Conservation (phyloP, 202 grass and related monocot species). For the Bolboschoenoplectus hybrid region DNA sequence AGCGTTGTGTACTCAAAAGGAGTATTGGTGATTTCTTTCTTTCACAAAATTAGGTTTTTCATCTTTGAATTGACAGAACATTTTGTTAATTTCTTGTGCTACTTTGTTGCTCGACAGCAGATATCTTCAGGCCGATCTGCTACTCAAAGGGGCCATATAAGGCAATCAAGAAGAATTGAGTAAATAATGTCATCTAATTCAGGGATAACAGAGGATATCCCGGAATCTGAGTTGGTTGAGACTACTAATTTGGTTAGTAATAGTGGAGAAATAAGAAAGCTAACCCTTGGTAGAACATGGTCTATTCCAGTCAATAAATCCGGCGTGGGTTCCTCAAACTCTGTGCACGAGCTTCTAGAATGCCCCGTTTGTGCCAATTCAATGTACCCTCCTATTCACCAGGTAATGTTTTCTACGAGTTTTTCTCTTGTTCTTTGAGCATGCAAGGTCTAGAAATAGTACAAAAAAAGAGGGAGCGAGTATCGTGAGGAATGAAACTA, state of each 20-base stretch:
- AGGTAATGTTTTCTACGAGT: conserved; percentile 49
- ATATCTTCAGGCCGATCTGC: background rate
- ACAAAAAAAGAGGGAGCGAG: background rate
- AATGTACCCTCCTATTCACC: conserved; percentile 93
- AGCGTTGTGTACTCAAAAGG: background rate
- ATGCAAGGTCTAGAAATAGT: background rate
- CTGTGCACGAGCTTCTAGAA: conserved; percentile 43
- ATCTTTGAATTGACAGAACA: conserved; percentile 4
- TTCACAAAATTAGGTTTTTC: conserved; percentile 9
- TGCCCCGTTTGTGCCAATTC: conserved; percentile 62
- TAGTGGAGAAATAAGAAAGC: conserved; percentile 40
- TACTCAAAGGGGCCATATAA: background rate
- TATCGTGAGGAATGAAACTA: background rate
- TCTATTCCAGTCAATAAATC: conserved; percentile 41
- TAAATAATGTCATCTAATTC: conserved; percentile 40
- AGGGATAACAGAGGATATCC: conserved; percentile 38
- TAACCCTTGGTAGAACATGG: conserved; percentile 37
- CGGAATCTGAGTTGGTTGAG: conserved; percentile 35
- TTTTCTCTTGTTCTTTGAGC: background rate
- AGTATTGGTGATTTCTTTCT: background rate
- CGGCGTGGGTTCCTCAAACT: conserved; percentile 35
- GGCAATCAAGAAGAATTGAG: conserved; percentile 10
- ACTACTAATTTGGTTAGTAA: conserved; percentile 1
- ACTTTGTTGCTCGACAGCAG: conserved; percentile 8
- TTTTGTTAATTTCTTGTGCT: conserved; percentile 12